These are phyloP conservation scores for Cyclotella baltica DNA, from an alignment of 108 stramenopile genomes.

Conservation along the genomic window DNA sequence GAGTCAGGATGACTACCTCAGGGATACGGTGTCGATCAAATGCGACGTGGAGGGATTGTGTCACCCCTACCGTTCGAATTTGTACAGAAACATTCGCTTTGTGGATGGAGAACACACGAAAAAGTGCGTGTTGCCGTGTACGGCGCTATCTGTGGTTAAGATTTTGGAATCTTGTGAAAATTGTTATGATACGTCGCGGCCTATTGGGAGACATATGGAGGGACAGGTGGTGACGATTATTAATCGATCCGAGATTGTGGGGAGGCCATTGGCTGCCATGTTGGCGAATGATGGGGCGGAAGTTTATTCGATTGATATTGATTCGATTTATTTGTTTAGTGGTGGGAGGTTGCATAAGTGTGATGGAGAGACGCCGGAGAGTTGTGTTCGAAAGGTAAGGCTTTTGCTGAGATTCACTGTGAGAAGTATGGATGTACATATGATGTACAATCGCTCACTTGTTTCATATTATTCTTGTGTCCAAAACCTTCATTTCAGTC, in stretches of 20 bases:
- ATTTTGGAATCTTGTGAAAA: conserved; percentile 87
- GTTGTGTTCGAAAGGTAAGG: conserved; percentile 85
- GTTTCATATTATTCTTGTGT: background rate
- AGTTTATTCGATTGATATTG: conserved; percentile 95
- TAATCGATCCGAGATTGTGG: conserved; percentile 96
- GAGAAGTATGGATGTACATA: too few relatives aligned
- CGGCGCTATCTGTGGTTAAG: conserved; percentile 92
- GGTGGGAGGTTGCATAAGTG: conserved; percentile 74
- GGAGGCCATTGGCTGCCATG: conserved; percentile 97
- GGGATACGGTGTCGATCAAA: conserved; percentile 89
- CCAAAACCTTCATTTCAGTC: conserved; percentile 51
- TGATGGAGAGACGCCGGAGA: conserved; percentile 79
- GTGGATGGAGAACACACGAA: conserved; percentile 77
- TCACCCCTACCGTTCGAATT: conserved; percentile 91
- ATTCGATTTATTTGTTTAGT: conserved; percentile 86
- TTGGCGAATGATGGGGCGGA: conserved; percentile 96
- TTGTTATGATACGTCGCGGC: conserved; percentile 69
- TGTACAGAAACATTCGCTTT: conserved; percentile 94
- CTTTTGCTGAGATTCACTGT: background rate
- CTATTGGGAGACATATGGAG: conserved; percentile 78
- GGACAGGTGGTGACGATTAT: conserved; percentile 93
- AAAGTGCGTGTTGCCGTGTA: conserved; percentile 96
- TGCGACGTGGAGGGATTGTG: conserved; percentile 98
- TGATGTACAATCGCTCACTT: background rate
- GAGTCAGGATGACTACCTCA: conserved; percentile 96